Evolutionary conservation across 1,284 basidiomycete species (phyloP).

Genomic region (Trametes polyzona): DNA sequence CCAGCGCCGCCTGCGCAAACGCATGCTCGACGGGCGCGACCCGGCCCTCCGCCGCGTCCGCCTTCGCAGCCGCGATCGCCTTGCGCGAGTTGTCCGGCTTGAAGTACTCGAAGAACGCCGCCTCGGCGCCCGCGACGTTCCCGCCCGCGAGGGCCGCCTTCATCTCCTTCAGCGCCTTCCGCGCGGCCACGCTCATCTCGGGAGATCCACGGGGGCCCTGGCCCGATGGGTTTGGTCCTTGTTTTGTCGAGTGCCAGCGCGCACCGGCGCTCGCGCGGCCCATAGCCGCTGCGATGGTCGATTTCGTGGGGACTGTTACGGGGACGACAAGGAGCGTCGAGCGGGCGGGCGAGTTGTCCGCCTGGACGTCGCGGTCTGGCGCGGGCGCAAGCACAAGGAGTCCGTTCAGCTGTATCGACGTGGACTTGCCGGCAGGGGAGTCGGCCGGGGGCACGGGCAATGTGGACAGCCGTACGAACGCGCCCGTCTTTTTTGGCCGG

Average conservation of each 20-base stretch:
- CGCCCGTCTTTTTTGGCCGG: slow-evolving; percentile 39
- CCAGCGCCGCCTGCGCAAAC: slow-evolving; percentile 62
- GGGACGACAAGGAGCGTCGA: slow-evolving; percentile 65
- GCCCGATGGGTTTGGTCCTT: not conserved
- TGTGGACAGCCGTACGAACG: slow-evolving; percentile 38
- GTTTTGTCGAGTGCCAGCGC: slow-evolving; percentile 49
- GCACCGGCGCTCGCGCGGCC: slow-evolving; percentile 51
- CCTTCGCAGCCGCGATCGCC: slow-evolving; percentile 2
- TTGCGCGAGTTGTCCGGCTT: slow-evolving; percentile 34
- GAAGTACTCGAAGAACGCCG: slow-evolving; percentile 56
- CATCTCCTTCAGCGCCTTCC: slow-evolving; percentile 45
- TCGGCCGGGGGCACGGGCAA: slow-evolving; percentile 26
- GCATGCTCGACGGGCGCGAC: slow-evolving; percentile 43
- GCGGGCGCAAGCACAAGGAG: slow-evolving; percentile 58
- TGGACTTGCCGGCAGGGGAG: not conserved
- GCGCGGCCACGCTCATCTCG: slow-evolving; percentile 36
- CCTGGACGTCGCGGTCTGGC: slow-evolving; percentile 20
- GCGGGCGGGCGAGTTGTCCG: slow-evolving; percentile 35
- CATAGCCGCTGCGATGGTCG: slow-evolving; percentile 65
- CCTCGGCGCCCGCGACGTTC: slow-evolving; percentile 42
- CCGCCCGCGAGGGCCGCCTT: slow-evolving; percentile 18
- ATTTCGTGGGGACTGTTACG: slow-evolving; percentile 49
- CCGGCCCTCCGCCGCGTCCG: slow-evolving; percentile 7
- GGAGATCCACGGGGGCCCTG: slow-evolving; percentile 1
- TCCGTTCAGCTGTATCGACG: slow-evolving; percentile 41